These are phyloP conservation scores for Chalciporus sphaerocephalus DNA, from an alignment of 768 basidiomycete species.

Conservation along the genomic window DNA sequence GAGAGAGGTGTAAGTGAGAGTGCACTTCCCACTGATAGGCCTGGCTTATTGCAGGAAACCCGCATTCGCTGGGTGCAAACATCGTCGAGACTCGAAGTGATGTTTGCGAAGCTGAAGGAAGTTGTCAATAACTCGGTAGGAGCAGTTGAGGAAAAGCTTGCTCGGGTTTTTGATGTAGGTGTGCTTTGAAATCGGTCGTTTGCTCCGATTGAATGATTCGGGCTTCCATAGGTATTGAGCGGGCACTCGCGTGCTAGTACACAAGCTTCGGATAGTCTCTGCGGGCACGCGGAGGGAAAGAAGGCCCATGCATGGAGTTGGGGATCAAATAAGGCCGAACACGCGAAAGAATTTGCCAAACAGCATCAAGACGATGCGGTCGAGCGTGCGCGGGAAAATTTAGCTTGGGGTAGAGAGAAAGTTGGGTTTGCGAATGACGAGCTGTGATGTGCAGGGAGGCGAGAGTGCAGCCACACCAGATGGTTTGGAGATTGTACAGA, in stretches of 20 bases:
- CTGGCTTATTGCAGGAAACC: constrained; percentile 79
- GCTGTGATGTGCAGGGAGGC: constrained; percentile 1
- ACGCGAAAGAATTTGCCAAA: constrained; percentile 16
- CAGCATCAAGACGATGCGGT: constrained; percentile 20
- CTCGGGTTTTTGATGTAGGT: constrained; percentile 37
- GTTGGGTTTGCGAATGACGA: constrained; percentile 30
- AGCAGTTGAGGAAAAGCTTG: constrained; percentile 74
- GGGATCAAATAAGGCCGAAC: constrained; percentile 25
- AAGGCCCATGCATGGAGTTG: constrained; percentile 11
- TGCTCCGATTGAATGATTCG: not conserved
- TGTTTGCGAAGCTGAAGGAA: constrained; percentile 61
- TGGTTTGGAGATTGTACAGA: too few relatives aligned
- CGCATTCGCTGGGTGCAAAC: constrained; percentile 78
- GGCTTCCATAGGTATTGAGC: constrained; percentile 33
- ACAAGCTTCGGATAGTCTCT: constrained; percentile 24
- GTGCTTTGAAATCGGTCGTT: not conserved
- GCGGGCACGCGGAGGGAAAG: constrained; percentile 18
- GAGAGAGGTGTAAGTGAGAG: constrained; percentile 70
- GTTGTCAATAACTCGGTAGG: constrained; percentile 64
- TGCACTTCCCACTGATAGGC: constrained; percentile 58
- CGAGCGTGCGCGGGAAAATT: constrained; percentile 18
- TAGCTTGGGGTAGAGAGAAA: constrained; percentile 23
- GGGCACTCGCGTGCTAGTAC: constrained; percentile 31
- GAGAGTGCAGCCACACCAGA: too few relatives aligned
- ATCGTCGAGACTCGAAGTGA: constrained; percentile 48